These are phyloP conservation scores for sunflower (Helianthus annuus) DNA, from an alignment of 129 eudicot species.

Conservation along the genomic window HanXRQr2.0-SUNRISE NC_035448.2:15287029-15287528, in stretches of 20 bases:
- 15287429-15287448: slow-evolving; percentile 92
- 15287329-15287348: slow-evolving; percentile 39
- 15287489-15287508: slow-evolving; percentile 93
- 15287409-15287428: slow-evolving; percentile 91
- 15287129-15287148: slow-evolving; percentile 34
- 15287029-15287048: slow-evolving; percentile 17
- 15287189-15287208: background rate
- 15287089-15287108: slow-evolving; percentile 61
- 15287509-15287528: slow-evolving; percentile 97
- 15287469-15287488: slow-evolving; percentile 88
- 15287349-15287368: slow-evolving; percentile 20
- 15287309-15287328: slow-evolving; percentile 12
- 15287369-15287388: slow-evolving; percentile 43
- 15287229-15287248: slow-evolving; percentile 73
- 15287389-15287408: slow-evolving; percentile 85
- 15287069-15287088: slow-evolving; percentile 55
- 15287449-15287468: slow-evolving; percentile 83
- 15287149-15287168: slow-evolving; percentile 22
- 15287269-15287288: slow-evolving; percentile 35
- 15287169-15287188: slow-evolving; percentile 31
- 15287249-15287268: slow-evolving; percentile 63
- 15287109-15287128: slow-evolving; percentile 26
- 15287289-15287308: slow-evolving; percentile 6
- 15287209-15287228: slow-evolving; percentile 34
- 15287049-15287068: slow-evolving; percentile 40